Evolutionary conservation across 805 yeast species (phyloP).

Genomic region (Cyberlindnera subsufficiens): DNA sequence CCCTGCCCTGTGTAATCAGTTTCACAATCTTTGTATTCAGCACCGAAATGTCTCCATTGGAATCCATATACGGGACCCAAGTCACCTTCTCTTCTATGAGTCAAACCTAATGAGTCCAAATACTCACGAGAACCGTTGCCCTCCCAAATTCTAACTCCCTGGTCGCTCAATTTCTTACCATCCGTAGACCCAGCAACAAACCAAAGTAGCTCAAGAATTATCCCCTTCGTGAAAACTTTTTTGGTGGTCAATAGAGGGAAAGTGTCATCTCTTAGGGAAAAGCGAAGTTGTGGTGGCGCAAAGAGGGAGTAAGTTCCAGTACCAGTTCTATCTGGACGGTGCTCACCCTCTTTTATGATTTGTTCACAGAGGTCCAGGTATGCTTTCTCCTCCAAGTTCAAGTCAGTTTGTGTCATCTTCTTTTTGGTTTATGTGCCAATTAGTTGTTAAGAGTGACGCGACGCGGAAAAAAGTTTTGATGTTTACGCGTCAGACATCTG

Average conservation of each 20-base stretch:
- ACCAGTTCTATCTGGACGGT: slow-evolving; percentile 94
- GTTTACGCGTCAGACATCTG: slow-evolving; percentile 1
- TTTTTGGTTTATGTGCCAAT: neutral
- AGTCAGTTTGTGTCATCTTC: slow-evolving; percentile 1
- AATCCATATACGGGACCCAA: slow-evolving; percentile 98
- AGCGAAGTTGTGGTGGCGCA: slow-evolving; percentile 94
- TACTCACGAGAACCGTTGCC: slow-evolving; percentile 95
- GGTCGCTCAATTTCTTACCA: slow-evolving; percentile 67
- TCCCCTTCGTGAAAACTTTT: slow-evolving; percentile 83
- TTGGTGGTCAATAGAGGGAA: slow-evolving; percentile 93
- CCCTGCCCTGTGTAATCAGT: slow-evolving; percentile 86
- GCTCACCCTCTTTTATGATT: slow-evolving; percentile 81
- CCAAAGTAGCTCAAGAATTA: slow-evolving; percentile 89
- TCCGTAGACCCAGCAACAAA: slow-evolving; percentile 87
- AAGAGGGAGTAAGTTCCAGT: slow-evolving; percentile 89
- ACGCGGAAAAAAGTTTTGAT: neutral
- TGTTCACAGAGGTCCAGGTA: slow-evolving; percentile 76
- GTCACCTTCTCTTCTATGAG: slow-evolving; percentile 83
- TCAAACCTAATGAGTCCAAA: slow-evolving; percentile 76
- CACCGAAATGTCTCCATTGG: slow-evolving; percentile 99
- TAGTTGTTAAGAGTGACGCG: neutral
- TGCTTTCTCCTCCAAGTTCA: slow-evolving; percentile 62
- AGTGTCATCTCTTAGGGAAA: slow-evolving; percentile 60
- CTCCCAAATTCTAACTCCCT: slow-evolving; percentile 97
- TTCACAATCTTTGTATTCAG: slow-evolving; percentile 81